Conservation (phyloP, 1,139 yeast species). For the Candida buenavistaensis region DNA sequence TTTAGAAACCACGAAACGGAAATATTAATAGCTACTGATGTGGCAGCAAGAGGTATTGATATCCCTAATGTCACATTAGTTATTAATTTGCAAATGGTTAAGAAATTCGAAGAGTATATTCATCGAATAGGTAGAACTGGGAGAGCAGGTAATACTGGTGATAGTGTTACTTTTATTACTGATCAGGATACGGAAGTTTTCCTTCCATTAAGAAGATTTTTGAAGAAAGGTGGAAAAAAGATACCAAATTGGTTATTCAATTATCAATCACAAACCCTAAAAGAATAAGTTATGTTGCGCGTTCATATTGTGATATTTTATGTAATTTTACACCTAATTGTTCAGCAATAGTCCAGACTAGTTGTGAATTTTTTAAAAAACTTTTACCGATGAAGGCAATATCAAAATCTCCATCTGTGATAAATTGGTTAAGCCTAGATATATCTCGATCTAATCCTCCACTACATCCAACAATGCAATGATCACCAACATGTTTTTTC, state of each 20-base stretch:
- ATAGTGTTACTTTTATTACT: constrained; percentile 65
- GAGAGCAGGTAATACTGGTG: constrained; percentile 82
- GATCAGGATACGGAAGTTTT: constrained; percentile 58
- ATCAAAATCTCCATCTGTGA: constrained; percentile 46
- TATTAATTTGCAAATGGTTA: constrained; percentile 81
- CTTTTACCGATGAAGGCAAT: constrained; percentile 44
- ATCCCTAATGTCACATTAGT: constrained; percentile 83
- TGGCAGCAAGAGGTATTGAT: constrained; percentile 96
- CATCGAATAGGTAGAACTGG: constrained; percentile 98
- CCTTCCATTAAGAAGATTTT: constrained; percentile 50
- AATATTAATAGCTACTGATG: constrained; percentile 86
- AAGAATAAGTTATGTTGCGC: constrained; percentile 11
- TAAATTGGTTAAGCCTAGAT: constrained; percentile 33
- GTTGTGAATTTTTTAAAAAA: constrained; percentile 47
- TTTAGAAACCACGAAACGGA: constrained; percentile 62
- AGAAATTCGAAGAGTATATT: constrained; percentile 75
- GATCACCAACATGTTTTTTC: constrained; percentile 43
- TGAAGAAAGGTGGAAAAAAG: constrained; percentile 48
- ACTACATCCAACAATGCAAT: constrained; percentile 42
- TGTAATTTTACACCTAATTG: constrained; percentile 41
- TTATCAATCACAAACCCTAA: constrained; percentile 22
- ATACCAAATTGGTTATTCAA: constrained; percentile 54
- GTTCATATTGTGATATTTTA: constrained; percentile 16
- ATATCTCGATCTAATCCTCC: constrained; percentile 37
- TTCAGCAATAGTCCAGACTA: constrained; percentile 49